phyloP scores from a whole-genome alignment of 2,329 filamentous ascomycete genomes.

The Monilinia fructicola region DNA sequence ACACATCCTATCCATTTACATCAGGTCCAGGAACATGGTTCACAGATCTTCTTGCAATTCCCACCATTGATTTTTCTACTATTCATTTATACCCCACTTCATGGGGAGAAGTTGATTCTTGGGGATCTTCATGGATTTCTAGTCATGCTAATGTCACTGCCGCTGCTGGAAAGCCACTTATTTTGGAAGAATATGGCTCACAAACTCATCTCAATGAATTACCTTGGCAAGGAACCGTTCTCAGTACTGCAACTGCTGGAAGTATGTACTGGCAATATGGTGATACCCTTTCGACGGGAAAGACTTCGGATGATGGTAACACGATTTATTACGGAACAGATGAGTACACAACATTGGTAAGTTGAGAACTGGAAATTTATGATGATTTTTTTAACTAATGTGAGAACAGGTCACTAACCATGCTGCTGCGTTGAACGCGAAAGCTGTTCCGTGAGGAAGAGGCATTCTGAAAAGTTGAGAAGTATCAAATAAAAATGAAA shows the following conservation, averaged over 20 bases:
- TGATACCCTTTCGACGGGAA: slow-evolving; percentile 32
- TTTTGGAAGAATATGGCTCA: slow-evolving; percentile 45
- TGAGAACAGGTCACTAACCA: slow-evolving; percentile 29
- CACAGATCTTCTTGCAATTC: slow-evolving; percentile 47
- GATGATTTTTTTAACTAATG: slow-evolving; percentile 10
- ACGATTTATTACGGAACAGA: slow-evolving; percentile 36
- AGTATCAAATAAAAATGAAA: not conserved
- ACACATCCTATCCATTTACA: slow-evolving; percentile 47
- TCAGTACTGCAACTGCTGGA: slow-evolving; percentile 33
- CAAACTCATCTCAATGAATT: slow-evolving; percentile 28
- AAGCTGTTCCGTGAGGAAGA: slow-evolving; percentile 16
- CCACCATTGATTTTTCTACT: slow-evolving; percentile 51
- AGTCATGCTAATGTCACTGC: slow-evolving; percentile 45
- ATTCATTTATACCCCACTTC: slow-evolving; percentile 52
- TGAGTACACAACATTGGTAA: slow-evolving; percentile 34
- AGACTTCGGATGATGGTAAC: slow-evolving; percentile 36
- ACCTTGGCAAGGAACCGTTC: slow-evolving; percentile 33
- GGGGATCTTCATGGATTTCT: slow-evolving; percentile 50
- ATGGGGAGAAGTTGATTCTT: slow-evolving; percentile 44
- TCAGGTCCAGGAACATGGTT: slow-evolving; percentile 48
- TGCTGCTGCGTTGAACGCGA: slow-evolving; percentile 34
- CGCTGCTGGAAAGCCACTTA: slow-evolving; percentile 44
- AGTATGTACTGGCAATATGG: slow-evolving; percentile 41
- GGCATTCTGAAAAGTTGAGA: too few species aligned
- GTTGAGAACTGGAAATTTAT: slow-evolving; percentile 2